Evolutionary conservation across 2,329 filamentous ascomycete species (phyloP).

Genomic region (Cladosporium sp.): DNA sequence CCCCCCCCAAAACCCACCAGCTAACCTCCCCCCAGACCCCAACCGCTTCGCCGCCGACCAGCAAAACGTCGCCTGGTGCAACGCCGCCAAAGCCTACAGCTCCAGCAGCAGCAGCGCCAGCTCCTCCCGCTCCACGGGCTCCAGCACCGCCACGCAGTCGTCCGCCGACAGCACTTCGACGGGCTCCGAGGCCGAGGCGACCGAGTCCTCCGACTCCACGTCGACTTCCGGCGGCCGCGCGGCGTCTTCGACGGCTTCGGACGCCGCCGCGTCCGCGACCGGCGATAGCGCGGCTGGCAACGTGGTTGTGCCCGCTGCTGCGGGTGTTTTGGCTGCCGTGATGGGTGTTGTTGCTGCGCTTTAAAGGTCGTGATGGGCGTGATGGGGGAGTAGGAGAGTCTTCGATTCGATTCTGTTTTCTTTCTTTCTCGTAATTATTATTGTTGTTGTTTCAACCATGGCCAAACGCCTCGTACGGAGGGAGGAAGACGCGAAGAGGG

Average conservation of each 20-base stretch:
- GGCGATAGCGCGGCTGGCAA: constrained; percentile 11
- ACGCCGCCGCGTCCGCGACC: constrained; percentile 7
- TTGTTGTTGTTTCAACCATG: too few species aligned
- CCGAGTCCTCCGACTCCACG: neutral
- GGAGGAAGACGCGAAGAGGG: too few species aligned
- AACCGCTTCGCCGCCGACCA: constrained; percentile 30
- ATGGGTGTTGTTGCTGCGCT: constrained; percentile 16
- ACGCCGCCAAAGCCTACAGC: constrained; percentile 28
- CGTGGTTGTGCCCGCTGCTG: constrained; percentile 12
- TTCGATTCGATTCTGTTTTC: neutral
- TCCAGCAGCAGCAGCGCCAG: constrained; percentile 1
- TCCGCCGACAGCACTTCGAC: neutral
- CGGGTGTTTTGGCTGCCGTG: constrained; percentile 15
- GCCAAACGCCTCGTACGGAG: too few species aligned
- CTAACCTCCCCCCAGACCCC: constrained; percentile 27
- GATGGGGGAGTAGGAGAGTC: neutral
- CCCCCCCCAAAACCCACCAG: neutral
- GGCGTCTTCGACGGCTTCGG: constrained; percentile 8
- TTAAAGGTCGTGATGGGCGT: constrained; percentile 1
- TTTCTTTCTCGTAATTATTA: neutral
- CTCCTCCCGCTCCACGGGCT: neutral
- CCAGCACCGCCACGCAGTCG: neutral
- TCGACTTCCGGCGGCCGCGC: neutral
- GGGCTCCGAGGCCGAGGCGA: constrained; percentile 1
- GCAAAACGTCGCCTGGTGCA: constrained; percentile 30